These are phyloP conservation scores for Aspergillus hortae DNA, from an alignment of 2,329 filamentous ascomycete species.

Conservation along the genomic window DNA sequence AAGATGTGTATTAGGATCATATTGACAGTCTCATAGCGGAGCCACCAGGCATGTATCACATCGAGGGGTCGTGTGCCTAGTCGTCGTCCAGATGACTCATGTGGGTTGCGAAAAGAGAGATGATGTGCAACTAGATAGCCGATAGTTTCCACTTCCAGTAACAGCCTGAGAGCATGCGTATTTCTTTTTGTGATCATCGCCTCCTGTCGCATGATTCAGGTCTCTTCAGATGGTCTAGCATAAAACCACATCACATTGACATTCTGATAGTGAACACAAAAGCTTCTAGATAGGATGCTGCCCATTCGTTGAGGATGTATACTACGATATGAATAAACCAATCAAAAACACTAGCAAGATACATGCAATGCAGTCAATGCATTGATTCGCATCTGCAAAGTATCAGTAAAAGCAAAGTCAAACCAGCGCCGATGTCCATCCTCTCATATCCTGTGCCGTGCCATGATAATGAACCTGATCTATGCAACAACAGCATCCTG, in stretches of 20 bases:
- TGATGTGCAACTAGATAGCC: too few relatives aligned
- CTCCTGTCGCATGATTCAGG: background rate
- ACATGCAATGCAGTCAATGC: slow-evolving; percentile 15
- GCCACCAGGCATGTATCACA: too few relatives aligned
- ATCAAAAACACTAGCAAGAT: slow-evolving; percentile 20
- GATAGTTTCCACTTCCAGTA: too few relatives aligned
- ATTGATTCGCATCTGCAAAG: slow-evolving; percentile 14
- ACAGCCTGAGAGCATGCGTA: too few relatives aligned
- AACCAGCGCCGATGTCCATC: slow-evolving; percentile 27
- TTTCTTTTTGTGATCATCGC: too few relatives aligned
- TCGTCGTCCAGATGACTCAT: too few relatives aligned
- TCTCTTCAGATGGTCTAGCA: background rate
- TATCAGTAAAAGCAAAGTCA: slow-evolving; percentile 11
- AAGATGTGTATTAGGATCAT: too few relatives aligned
- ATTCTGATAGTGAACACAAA: slow-evolving; percentile 8
- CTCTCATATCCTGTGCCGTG: slow-evolving; percentile 21
- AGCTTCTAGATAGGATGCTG: slow-evolving; percentile 24
- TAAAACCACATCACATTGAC: slow-evolving; percentile 35
- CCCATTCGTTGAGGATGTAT: slow-evolving; percentile 23
- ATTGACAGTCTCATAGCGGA: too few relatives aligned
- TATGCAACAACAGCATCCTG: slow-evolving; percentile 42
- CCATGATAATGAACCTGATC: slow-evolving; percentile 31
- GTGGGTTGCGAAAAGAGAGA: too few relatives aligned
- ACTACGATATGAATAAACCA: slow-evolving; percentile 24
- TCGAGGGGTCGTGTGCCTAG: too few relatives aligned